These are phyloP conservation scores for Ochetophila trinervis DNA, from an alignment of 306 rosid species.

Conservation along the genomic window DNA sequence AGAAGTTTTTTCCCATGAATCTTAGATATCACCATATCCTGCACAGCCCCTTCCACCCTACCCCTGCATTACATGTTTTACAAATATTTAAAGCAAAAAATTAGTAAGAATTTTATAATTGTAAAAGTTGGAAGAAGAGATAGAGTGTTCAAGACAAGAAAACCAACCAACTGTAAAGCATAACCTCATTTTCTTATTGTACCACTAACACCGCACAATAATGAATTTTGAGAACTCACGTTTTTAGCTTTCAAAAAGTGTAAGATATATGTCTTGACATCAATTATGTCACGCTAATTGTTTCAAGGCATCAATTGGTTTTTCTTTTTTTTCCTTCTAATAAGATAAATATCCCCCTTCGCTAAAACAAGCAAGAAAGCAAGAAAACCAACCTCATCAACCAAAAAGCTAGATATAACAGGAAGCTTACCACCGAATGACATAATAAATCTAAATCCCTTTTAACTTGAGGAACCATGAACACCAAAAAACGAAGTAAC, in stretches of 20 bases:
- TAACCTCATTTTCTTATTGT: not conserved
- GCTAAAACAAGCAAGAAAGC: no score
- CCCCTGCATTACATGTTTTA: conserved; percentile 58
- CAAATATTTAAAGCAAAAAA: not conserved
- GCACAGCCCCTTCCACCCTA: conserved; percentile 61
- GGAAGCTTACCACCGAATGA: not conserved
- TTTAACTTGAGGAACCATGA: not conserved
- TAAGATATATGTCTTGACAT: no score
- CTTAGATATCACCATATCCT: conserved; percentile 64
- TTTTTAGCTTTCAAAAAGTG: not conserved
- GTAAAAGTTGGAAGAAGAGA: not conserved
- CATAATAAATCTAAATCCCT: not conserved
- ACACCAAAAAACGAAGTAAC: not conserved
- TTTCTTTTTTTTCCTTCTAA: no score
- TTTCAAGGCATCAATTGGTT: no score
- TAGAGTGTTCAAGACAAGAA: not conserved
- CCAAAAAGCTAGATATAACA: not conserved
- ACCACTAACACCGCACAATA: not conserved
- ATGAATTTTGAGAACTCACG: not conserved
- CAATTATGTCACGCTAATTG: no score
- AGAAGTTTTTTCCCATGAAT: conserved; percentile 55
- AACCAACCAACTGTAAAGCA: no score
- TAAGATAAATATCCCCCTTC: no score
- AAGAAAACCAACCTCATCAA: not conserved
- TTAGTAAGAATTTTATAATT: not conserved